Percentiles rank a stretch among this genome's conserved stretches.
These are phyloP conservation scores for Penicillium robsamsonii DNA, from an alignment of 495 filamentous ascomycete species.

Conservation along the genomic window DNA sequence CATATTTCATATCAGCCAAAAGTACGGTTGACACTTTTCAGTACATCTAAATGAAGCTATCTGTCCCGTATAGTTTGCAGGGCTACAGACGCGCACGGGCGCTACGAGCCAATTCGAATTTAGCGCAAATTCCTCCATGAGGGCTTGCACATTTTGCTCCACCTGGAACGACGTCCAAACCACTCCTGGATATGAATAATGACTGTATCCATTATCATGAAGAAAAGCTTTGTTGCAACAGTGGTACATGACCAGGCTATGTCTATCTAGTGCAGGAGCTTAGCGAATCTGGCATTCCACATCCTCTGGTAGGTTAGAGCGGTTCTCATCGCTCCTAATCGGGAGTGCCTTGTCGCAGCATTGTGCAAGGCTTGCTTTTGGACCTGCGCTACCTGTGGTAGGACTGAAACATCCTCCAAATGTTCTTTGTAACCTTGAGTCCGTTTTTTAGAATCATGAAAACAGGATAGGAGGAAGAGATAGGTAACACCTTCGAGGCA, in stretches of 20 bases:
- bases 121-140: neutral
- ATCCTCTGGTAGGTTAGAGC: constrained; percentile 6
- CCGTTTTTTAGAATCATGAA: constrained; percentile 19
- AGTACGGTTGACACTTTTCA: neutral
- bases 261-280: constrained; percentile 5
- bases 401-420: constrained; percentile 8
- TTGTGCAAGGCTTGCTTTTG: constrained; percentile 12
- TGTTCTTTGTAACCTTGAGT: constrained; percentile 7
- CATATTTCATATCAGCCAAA: neutral
- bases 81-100: neutral
- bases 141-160: neutral
- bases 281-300: constrained; percentile 1
- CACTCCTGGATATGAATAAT: constrained; percentile 13
- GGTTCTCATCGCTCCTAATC: constrained; percentile 2
- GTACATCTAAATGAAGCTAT: neutral
- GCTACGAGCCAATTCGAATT: neutral
- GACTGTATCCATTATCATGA: constrained; percentile 4
- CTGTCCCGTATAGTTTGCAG: no score
- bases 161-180: constrained; percentile 13
- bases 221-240: constrained; percentile 1
- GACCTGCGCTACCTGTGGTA: constrained; percentile 6
- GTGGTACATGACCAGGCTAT: constrained; percentile 14
- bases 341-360: constrained; percentile 1
- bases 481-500: neutral
- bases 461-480: constrained; percentile 6